These are phyloP conservation scores for Schizosaccharomyces japonicus DNA, from an alignment of 805 yeast genomes.

Conservation along the genomic window DNA sequence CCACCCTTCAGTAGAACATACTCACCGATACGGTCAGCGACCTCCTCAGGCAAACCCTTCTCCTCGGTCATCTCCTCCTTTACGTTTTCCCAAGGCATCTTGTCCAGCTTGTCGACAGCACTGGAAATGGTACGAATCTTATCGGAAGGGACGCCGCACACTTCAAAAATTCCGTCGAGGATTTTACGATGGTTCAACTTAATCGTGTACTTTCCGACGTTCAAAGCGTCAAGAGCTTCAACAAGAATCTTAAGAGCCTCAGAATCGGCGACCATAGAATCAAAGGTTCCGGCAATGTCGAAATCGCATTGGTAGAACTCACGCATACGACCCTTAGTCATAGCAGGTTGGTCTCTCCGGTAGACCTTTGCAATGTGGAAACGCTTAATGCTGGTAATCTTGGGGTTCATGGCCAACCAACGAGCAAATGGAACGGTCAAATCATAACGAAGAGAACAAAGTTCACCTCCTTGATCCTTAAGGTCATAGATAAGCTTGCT, in stretches of 20 bases:
- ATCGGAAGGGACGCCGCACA: constrained; percentile 81
- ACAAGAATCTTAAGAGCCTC: constrained; percentile 62
- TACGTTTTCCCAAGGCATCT: constrained; percentile 85
- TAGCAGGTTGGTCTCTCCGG: constrained; percentile 98
- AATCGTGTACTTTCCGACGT: constrained; percentile 70
- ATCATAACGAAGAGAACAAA: constrained; percentile 85
- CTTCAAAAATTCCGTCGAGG: constrained; percentile 82
- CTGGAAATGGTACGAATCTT: constrained; percentile 83
- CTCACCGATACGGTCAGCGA: constrained; percentile 80
- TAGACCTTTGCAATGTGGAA: constrained; percentile 95
- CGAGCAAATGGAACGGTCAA: constrained; percentile 96
- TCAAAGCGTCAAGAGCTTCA: constrained; percentile 64
- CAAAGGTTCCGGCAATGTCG: constrained; percentile 84
- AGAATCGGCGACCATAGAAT: constrained; percentile 88
- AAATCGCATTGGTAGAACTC: constrained; percentile 98
- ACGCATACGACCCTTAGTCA: constrained; percentile 99
- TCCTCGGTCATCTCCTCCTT: constrained; percentile 79
- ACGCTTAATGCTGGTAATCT: constrained; percentile 68
- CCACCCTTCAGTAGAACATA: constrained; percentile 66
- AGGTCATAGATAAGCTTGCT: constrained; percentile 85
- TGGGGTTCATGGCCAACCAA: constrained; percentile 76
- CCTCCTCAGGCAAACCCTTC: constrained; percentile 71
- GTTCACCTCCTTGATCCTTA: constrained; percentile 97
- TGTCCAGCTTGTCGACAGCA: constrained; percentile 92
- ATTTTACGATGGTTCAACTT: constrained; percentile 89